A percentile compares a stretch with the other conserved stretches of the same genome.
These are phyloP conservation scores for Ogataea siamensis DNA, from an alignment of 805 yeast genomes.

Conservation along the genomic window DNA sequence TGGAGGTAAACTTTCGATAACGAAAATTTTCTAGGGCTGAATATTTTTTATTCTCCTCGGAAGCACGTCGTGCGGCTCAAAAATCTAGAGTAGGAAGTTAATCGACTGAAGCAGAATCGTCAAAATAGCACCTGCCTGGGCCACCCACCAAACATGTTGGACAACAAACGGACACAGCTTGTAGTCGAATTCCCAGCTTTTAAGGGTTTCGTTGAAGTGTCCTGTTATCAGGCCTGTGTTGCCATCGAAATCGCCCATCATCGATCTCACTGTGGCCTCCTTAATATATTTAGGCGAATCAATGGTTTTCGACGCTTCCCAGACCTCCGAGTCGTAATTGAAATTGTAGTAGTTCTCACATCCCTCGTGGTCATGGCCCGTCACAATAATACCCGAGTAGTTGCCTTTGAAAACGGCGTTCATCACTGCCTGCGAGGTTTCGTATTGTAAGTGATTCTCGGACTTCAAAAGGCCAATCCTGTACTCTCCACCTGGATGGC, in stretches of 20 bases:
- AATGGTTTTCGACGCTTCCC: conserved; percentile 56
- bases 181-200: conserved; percentile 66
- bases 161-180: conserved; percentile 75
- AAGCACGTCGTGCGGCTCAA: conserved; percentile 9
- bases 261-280: conserved; percentile 84
- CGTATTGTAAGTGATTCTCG: conserved; percentile 78
- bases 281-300: conserved; percentile 43
- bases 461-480: conserved; percentile 71
- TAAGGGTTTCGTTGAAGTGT: conserved; percentile 42
- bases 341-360: conserved; percentile 69
- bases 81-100: conserved; percentile 9
- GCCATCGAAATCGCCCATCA: conserved; percentile 97
- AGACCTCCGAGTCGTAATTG: conserved; percentile 39
- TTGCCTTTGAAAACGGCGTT: conserved; percentile 65
- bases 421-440: conserved; percentile 64
- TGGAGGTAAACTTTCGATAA: conserved; percentile 34
- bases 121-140: conserved; percentile 52
- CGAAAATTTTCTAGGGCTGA: conserved; percentile 12
- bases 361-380: conserved; percentile 97
- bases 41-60: conserved; percentile 2
- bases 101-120: conserved; percentile 40
- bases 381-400: conserved; percentile 74
- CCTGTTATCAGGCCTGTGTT: conserved; percentile 85
- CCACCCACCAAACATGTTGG: conserved; percentile 96
- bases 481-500: conserved; percentile 53